phyloP scores from a whole-genome alignment of 768 basidiomycete genomes.

The Phylloporus scabripes region DNA sequence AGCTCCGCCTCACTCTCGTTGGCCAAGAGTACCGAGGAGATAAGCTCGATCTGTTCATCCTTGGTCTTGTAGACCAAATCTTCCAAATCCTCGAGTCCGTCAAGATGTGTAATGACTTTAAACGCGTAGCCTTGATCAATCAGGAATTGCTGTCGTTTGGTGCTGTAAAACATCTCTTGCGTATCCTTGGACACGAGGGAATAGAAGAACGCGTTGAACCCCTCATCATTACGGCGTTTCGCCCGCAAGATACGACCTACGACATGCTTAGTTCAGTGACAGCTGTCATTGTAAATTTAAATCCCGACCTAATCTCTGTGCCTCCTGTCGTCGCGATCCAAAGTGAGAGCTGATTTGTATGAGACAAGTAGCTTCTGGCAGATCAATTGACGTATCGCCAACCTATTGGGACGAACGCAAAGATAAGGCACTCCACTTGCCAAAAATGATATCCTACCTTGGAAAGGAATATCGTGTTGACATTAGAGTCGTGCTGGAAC shows the following conservation, averaged over 20 bases:
- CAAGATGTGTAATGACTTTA: conserved; percentile 97
- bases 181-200: conserved; percentile 98
- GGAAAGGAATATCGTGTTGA: conserved; percentile 98
- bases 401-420: conserved; percentile 46
- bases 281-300: conserved; percentile 10
- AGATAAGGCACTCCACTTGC: conserved; percentile 10
- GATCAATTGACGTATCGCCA: conserved; percentile 97
- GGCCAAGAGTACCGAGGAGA: conserved; percentile 87
- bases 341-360: conserved; percentile 99
- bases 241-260: conserved; percentile 92
- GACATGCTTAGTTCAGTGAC: conserved; percentile 9
- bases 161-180: conserved; percentile 99
- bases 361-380: conserved; percentile 97
- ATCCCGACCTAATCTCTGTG: conserved; percentile 80
- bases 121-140: conserved; percentile 99
- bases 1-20: conserved; percentile 89
- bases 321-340: conserved; percentile 96
- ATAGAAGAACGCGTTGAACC: conserved; percentile 99
- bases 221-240: conserved; percentile 96
- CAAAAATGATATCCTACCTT: conserved; percentile 51
- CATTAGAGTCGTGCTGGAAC: conserved; percentile 92
- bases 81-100: conserved; percentile 80
- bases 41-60: conserved; percentile 92
- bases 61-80: conserved; percentile 89
- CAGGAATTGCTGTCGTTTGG: conserved; percentile 96